Evolutionary conservation across 108 stramenopile species (phyloP).

Genomic region (Cyclotella choctawhatcheeana): DNA sequence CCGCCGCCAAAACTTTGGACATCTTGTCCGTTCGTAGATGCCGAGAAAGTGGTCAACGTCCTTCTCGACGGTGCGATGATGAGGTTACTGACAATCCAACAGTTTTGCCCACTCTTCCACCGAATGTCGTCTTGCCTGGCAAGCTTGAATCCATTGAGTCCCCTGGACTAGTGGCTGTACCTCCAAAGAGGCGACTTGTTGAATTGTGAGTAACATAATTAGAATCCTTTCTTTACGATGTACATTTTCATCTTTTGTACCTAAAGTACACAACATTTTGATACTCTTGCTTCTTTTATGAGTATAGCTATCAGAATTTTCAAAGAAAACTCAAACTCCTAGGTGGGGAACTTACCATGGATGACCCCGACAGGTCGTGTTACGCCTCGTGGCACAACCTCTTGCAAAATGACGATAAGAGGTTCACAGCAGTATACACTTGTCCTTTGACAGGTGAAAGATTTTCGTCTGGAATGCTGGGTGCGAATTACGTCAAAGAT

Average conservation of each 20-base stretch:
- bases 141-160: not conserved
- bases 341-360: not conserved
- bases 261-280: not conserved
- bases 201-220: slow-evolving; percentile 14
- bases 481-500: slow-evolving; percentile 14
- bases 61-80: slow-evolving; percentile 27
- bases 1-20: slow-evolving; percentile 34
- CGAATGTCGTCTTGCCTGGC: slow-evolving; percentile 4
- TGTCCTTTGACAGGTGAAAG: slow-evolving; percentile 37
- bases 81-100: slow-evolving; percentile 9
- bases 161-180: too few species aligned
- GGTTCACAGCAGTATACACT: slow-evolving; percentile 37
- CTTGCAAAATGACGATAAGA: not conserved
- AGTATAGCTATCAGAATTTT: slow-evolving; percentile 9
- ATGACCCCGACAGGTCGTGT: slow-evolving; percentile 1
- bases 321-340: not conserved
- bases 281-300: too few species aligned
- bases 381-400: slow-evolving; percentile 21
- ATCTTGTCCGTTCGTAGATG: slow-evolving; percentile 31
- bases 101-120: slow-evolving; percentile 22
- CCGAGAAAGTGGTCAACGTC: slow-evolving; percentile 9
- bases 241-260: not conserved
- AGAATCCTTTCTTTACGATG: too few species aligned
- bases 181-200: slow-evolving; percentile 22
- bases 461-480: slow-evolving; percentile 26